These are phyloP conservation scores for Chlorophyllum brunneum DNA, from an alignment of 768 basidiomycete genomes.

Conservation along the genomic window DNA sequence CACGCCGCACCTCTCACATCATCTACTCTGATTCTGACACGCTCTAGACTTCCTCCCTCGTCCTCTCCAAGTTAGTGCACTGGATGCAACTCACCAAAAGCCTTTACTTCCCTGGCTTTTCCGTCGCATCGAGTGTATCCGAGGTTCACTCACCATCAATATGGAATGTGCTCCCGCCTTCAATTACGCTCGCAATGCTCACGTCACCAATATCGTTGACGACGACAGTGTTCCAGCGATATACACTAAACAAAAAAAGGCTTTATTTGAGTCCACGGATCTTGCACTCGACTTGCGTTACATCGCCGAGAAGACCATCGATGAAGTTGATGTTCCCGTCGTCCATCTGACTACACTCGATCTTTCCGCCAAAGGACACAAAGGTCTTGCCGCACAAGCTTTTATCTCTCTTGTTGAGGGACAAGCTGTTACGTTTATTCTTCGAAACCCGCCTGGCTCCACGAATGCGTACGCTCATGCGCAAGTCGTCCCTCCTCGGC, in stretches of 20 bases:
- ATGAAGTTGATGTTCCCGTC: slow-evolving; percentile 36
- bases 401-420: slow-evolving; percentile 74
- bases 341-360: slow-evolving; percentile 62
- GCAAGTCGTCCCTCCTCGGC: not conserved
- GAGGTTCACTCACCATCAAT: slow-evolving; percentile 73
- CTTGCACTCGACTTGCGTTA: slow-evolving; percentile 76
- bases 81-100: slow-evolving; percentile 35
- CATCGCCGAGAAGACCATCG: slow-evolving; percentile 52
- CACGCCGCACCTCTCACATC: not conserved
- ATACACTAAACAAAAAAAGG: slow-evolving; percentile 44
- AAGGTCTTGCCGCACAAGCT: slow-evolving; percentile 59
- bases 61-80: slow-evolving; percentile 31
- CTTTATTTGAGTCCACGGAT: slow-evolving; percentile 52
- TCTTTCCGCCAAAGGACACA: slow-evolving; percentile 66
- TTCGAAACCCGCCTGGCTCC: slow-evolving; percentile 58
- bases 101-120: slow-evolving; percentile 83
- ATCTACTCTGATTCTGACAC: not conserved
- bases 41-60: slow-evolving; percentile 76
- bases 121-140: slow-evolving; percentile 82
- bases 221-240: slow-evolving; percentile 34
- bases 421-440: slow-evolving; percentile 84
- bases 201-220: slow-evolving; percentile 55
- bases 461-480: slow-evolving; percentile 8
- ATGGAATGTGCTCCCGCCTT: slow-evolving; percentile 96
- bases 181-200: slow-evolving; percentile 82